These are phyloP conservation scores for Oryza rufipogon DNA, from an alignment of 176 grass and related monocot species.

Conservation along the genomic window DNA sequence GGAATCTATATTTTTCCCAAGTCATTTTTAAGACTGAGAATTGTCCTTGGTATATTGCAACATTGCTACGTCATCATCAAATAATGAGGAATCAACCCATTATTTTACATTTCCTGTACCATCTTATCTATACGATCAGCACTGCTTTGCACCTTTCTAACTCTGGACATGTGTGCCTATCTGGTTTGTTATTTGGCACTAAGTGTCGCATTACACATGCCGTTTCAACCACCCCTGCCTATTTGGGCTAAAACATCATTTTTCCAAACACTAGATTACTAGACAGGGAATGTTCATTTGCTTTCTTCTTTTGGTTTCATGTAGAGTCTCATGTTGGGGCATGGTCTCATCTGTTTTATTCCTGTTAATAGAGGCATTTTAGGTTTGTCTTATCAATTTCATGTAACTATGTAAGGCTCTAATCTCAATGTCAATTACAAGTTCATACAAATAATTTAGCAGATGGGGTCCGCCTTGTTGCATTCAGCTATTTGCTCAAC, in stretches of 20 bases:
- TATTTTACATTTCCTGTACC: too few relatives aligned
- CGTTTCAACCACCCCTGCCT: neutral
- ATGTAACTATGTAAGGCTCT: neutral
- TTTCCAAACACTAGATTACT: neutral
- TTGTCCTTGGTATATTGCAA: too few relatives aligned
- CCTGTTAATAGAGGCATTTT: neutral
- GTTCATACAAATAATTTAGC: neutral
- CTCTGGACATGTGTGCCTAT: too few relatives aligned
- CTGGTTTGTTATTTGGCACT: too few relatives aligned
- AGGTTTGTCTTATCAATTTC: neutral
- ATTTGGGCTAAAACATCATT: slow-evolving; percentile 8
- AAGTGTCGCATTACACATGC: neutral
- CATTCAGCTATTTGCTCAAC: neutral
- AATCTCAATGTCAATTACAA: neutral
- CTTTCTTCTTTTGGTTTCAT: slow-evolving; percentile 12
- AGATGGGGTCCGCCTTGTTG: neutral
- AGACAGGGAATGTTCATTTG: neutral
- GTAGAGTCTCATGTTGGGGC: neutral
- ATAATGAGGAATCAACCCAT: too few relatives aligned
- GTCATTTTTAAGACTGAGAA: too few relatives aligned
- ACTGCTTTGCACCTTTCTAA: too few relatives aligned
- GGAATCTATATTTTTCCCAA: neutral
- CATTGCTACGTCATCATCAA: too few relatives aligned
- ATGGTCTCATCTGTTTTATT: neutral
- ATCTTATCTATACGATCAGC: too few relatives aligned